Percentiles rank a stretch among this genome's conserved stretches.
Conservation (phyloP, 2,329 filamentous ascomycete genomes). For the Scedosporium dehoogii region DNA sequence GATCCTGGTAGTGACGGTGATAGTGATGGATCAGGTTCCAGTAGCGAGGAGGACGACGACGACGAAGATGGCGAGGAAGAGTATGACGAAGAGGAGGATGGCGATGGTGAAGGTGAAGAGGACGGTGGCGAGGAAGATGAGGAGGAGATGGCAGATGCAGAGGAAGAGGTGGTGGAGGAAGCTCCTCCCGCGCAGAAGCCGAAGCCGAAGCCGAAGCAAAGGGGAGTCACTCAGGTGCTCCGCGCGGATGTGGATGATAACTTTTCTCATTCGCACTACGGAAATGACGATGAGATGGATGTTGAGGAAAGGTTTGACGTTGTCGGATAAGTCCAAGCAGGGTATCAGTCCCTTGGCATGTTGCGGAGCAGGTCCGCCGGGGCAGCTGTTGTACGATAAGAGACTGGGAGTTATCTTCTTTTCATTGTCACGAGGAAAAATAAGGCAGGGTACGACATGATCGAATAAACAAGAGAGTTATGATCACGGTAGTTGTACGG, state of each 20-base stretch:
- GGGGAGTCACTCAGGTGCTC: neutral
- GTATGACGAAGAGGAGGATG: slow-evolving; percentile 24
- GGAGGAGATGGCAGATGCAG: slow-evolving; percentile 15
- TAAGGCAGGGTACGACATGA: too few species aligned
- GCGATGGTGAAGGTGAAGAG: slow-evolving; percentile 16
- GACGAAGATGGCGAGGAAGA: slow-evolving; percentile 37
- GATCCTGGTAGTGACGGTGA: slow-evolving; percentile 52
- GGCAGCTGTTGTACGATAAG: neutral
- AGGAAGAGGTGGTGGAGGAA: slow-evolving; percentile 17
- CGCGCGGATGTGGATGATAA: neutral
- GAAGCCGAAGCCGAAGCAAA: slow-evolving; percentile 30
- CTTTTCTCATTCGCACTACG: neutral
- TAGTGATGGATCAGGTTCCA: slow-evolving; percentile 44
- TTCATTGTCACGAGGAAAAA: too few species aligned
- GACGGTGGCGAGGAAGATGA: slow-evolving; percentile 13
- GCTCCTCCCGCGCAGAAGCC: slow-evolving; percentile 12
- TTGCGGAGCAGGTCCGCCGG: neutral
- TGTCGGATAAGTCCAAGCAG: slow-evolving; percentile 11
- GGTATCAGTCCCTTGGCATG: neutral
- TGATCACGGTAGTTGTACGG: too few species aligned
- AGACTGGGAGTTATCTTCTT: neutral
- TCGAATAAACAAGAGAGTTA: too few species aligned
- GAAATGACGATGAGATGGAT: slow-evolving; percentile 18
- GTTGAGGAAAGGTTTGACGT: slow-evolving; percentile 24
- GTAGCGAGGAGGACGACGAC: slow-evolving; percentile 41